phyloP scores from a whole-genome alignment of 345 rosid genomes.

The Rhizophora mangle region DNA sequence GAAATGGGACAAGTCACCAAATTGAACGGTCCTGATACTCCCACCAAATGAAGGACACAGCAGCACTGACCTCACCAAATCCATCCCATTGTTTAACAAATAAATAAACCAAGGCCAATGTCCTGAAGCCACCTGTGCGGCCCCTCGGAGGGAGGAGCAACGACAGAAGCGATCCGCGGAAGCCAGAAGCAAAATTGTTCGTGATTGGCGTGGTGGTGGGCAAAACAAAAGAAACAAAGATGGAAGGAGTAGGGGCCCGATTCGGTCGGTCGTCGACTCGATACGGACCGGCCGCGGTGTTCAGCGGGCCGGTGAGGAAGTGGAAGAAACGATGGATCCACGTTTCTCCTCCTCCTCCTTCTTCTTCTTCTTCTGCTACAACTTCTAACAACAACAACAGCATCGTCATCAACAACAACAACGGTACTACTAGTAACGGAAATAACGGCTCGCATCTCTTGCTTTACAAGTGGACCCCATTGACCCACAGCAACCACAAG shows the following conservation, averaged over 20 bases:
- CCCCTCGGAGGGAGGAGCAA: too few relatives aligned
- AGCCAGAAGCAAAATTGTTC: too few relatives aligned
- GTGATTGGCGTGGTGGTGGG: too few relatives aligned
- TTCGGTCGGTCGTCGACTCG: conserved; percentile 95
- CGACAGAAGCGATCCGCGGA: too few relatives aligned
- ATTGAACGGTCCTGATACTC: too few relatives aligned
- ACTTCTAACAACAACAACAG: conserved; percentile 31
- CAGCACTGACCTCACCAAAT: too few relatives aligned
- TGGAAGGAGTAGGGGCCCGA: conserved; percentile 99
- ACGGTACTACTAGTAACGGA: conserved; percentile 33
- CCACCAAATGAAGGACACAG: too few relatives aligned
- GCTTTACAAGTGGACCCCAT: conserved; percentile 87
- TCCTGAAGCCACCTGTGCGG: too few relatives aligned
- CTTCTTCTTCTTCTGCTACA: too few relatives aligned
- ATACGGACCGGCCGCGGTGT: conserved; percentile 92
- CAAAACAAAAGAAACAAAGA: conserved; percentile 7
- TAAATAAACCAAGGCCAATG: too few relatives aligned
- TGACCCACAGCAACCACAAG: conserved; percentile 43
- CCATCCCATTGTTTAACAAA: too few relatives aligned
- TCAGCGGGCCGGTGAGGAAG: conserved; percentile 90
- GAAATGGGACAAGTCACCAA: too few relatives aligned
- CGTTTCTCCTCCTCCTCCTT: conserved; percentile 38
- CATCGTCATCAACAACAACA: conserved; percentile 17
- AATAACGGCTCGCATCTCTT: conserved; percentile 65
- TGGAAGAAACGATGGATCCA: conserved; percentile 99